Base-by-base conservation (phyloP, 225 moss, liverwort and hornwort species). In the Straminergon stramineum region DNA sequence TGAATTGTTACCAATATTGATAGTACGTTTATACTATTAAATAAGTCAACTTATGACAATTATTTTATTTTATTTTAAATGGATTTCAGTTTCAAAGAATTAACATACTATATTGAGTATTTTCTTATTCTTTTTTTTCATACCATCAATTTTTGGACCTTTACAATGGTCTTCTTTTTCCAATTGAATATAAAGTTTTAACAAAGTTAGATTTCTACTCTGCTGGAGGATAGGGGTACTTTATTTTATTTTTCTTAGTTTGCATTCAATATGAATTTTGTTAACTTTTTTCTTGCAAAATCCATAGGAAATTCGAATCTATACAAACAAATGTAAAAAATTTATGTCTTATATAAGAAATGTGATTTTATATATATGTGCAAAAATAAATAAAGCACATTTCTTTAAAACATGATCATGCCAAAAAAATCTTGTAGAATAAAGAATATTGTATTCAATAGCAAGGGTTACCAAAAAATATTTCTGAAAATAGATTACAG, bases 191-290 rank as follows among this genome's bases (percentile, higher is more conserved):
- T 23, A n/a, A 69, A 22, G 13, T 27, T 61, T 61, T 61, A 26
- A 61, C 3, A 61, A 61, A 61, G 35, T 66, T 69, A 22, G n/a
- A 22, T 69, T 13, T 69, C n/a, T 2, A 20, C 13, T 69, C 11
- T 13, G 4, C 13, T n/a, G 13, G 23, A n/a, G 2, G 23, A 69
- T 69, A 13, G 0, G 3, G 2, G 3, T 21, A 22, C 23, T 23
- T 12, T 69, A 7, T 69, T 22, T n/a, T n/a, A 22, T n/a, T 63
- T 14, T 63, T 30, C 3, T 30, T 63, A 7, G 6, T 23, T 70
- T 70, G n/a, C 39, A 70, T 70, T 67, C 1, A 4, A 8, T 22
- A 13, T 39, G 15, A 24, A 14, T 39, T 39, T 24, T 8, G 5
- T 39, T 39, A 2, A 70, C 24, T 15, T 24, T 70, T 70, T 39